Conservation (phyloP, 1,139 yeast genomes). For the Yamadazyma diddensiae region DNA sequence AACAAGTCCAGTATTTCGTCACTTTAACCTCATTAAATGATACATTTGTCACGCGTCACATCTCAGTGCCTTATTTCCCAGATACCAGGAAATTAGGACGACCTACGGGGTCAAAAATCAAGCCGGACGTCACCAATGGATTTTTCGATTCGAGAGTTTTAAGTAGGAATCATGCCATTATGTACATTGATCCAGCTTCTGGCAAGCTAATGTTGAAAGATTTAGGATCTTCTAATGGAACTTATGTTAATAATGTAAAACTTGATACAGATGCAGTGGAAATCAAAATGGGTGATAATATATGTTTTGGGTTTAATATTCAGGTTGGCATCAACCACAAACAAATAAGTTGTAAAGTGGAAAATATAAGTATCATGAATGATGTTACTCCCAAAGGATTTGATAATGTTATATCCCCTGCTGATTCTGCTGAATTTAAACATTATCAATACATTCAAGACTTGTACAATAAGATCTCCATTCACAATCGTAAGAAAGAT, state of each 20-base stretch:
- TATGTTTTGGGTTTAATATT: constrained; percentile 90
- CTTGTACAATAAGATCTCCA: constrained; percentile 20
- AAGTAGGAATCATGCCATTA: constrained; percentile 90
- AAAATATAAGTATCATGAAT: constrained; percentile 63
- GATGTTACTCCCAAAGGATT: constrained; percentile 18
- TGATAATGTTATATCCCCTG: constrained; percentile 9
- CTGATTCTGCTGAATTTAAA: constrained; percentile 32
- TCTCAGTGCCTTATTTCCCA: constrained; percentile 79
- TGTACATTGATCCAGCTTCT: constrained; percentile 66
- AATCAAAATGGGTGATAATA: constrained; percentile 68
- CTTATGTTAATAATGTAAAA: constrained; percentile 77
- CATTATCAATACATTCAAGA: constrained; percentile 46
- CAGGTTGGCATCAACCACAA: constrained; percentile 80
- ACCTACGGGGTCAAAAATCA: constrained; percentile 70
- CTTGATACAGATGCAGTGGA: constrained; percentile 64
- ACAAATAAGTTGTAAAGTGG: constrained; percentile 79
- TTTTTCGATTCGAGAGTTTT: constrained; percentile 92
- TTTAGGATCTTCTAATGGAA: constrained; percentile 90
- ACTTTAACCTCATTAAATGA: constrained; percentile 74
- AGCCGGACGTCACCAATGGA: constrained; percentile 81
- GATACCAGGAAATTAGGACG: constrained; percentile 86
- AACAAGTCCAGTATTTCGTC: constrained; percentile 49
- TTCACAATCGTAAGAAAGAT: constrained; percentile 3
- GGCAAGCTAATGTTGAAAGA: constrained; percentile 80
- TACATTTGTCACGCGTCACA: constrained; percentile 75